Conservation (phyloP, 2,329 filamentous ascomycete species). For the Zasmidium cellare region DNA sequence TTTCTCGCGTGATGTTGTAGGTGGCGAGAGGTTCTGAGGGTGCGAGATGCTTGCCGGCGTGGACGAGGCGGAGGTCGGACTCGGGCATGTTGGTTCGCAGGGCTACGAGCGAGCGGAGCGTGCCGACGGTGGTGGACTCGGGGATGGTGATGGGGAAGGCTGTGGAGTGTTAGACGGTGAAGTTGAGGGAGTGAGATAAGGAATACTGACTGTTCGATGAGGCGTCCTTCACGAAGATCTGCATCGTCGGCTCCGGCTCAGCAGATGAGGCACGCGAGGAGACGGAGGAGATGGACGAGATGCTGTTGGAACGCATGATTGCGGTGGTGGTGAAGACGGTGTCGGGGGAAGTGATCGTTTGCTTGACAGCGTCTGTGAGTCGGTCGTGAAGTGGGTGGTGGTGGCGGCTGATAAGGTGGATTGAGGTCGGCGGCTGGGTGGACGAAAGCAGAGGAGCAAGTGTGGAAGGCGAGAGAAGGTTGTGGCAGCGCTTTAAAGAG, state of each 20-base stretch:
- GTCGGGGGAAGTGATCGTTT: background rate
- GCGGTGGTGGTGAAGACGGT: slow-evolving; percentile 7
- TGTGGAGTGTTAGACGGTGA: slow-evolving; percentile 31
- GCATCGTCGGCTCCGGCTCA: slow-evolving; percentile 55
- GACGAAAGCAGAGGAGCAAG: background rate
- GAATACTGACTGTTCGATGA: slow-evolving; percentile 56
- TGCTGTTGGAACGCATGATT: slow-evolving; percentile 45
- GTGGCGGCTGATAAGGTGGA: background rate
- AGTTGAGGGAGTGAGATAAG: slow-evolving; percentile 10
- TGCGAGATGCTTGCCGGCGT: slow-evolving; percentile 58
- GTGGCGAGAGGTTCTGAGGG: slow-evolving; percentile 46
- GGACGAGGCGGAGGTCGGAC: slow-evolving; percentile 55
- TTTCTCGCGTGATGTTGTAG: slow-evolving; percentile 50
- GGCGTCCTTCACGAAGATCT: slow-evolving; percentile 63
- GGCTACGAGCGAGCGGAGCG: slow-evolving; percentile 58
- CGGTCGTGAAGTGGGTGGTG: background rate
- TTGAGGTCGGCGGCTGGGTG: background rate
- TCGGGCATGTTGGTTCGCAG: slow-evolving; percentile 57
- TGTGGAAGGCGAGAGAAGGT: no score
- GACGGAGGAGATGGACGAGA: slow-evolving; percentile 44
- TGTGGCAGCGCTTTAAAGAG: background rate
- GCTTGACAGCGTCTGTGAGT: background rate
- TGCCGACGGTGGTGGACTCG: slow-evolving; percentile 54
- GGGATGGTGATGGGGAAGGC: slow-evolving; percentile 60
- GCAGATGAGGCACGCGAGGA: slow-evolving; percentile 40